A percentile compares a stretch with the other conserved stretches of the same genome.
phyloP scores from a whole-genome alignment of 1,284 basidiomycete genomes.

The Ustilago crameri region DNA sequence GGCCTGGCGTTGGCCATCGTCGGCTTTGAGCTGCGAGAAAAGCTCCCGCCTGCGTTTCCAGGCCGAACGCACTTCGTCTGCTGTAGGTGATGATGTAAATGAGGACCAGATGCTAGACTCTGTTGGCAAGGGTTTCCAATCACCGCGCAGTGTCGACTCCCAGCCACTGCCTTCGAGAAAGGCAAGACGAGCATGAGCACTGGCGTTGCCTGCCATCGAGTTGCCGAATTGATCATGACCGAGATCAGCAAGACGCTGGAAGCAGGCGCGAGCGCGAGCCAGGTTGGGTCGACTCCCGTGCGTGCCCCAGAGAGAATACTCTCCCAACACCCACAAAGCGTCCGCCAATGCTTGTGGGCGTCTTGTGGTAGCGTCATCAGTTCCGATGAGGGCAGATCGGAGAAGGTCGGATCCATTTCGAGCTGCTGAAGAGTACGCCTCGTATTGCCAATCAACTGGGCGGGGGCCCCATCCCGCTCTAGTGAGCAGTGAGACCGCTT shows the following conservation, averaged over 20 bases:
- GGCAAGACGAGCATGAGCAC: conserved; percentile 61
- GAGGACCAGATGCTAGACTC: conserved; percentile 20
- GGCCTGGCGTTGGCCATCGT: conserved; percentile 44
- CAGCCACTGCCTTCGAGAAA: conserved; percentile 60
- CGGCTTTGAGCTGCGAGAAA: conserved; percentile 44
- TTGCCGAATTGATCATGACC: conserved; percentile 31
- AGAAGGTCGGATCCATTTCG: conserved; percentile 21
- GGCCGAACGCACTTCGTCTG: conserved; percentile 28
- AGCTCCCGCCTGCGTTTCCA: conserved; percentile 44
- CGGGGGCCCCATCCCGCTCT: conserved; percentile 45
- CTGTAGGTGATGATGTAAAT: conserved; percentile 28
- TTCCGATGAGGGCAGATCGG: conserved; percentile 5
- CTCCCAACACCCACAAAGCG: conserved; percentile 64
- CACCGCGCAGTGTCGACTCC: conserved; percentile 50
- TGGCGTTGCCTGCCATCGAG: conserved; percentile 57
- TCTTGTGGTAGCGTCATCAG: neutral
- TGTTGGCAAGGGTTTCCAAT: conserved; percentile 35
- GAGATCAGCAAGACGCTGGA: conserved; percentile 48
- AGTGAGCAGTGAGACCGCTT: conserved; percentile 44
- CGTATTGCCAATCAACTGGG: conserved; percentile 29
- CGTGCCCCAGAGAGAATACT: conserved; percentile 65
- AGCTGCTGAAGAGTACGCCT: conserved; percentile 27
- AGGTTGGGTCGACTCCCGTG: conserved; percentile 58
- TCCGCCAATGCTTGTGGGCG: conserved; percentile 41
- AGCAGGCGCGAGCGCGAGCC: conserved; percentile 52